These are phyloP conservation scores for Licmophora abbreviata DNA, from an alignment of 108 stramenopile species.

Conservation along the genomic window DNA sequence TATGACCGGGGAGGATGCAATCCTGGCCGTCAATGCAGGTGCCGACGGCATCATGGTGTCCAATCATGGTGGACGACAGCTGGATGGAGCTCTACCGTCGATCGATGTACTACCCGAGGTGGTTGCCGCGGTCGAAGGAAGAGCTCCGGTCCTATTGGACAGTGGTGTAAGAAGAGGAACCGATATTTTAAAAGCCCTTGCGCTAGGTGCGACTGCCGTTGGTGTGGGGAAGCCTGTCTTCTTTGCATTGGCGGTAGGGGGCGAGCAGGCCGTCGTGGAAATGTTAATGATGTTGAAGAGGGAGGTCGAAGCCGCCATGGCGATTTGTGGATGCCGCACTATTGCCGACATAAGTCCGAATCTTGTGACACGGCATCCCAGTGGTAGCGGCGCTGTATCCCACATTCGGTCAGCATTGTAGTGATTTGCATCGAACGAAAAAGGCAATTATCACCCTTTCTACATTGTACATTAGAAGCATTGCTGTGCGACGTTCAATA, in stretches of 20 bases:
- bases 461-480: no score
- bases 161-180: slow-evolving; percentile 87
- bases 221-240: slow-evolving; percentile 90
- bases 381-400: not conserved
- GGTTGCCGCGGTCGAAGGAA: slow-evolving; percentile 55
- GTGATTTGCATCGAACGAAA: no score
- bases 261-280: slow-evolving; percentile 48
- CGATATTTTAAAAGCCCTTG: slow-evolving; percentile 79
- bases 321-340: slow-evolving; percentile 46
- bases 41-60: slow-evolving; percentile 88
- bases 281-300: slow-evolving; percentile 48
- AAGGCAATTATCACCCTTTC: no score
- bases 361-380: slow-evolving; percentile 20
- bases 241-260: slow-evolving; percentile 81
- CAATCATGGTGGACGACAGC: slow-evolving; percentile 91
- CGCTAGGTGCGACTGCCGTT: slow-evolving; percentile 88
- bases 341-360: slow-evolving; percentile 31
- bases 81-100: slow-evolving; percentile 77
- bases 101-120: slow-evolving; percentile 88
- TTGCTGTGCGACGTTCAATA: no score
- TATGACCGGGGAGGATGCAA: slow-evolving; percentile 90
- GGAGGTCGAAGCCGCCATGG: slow-evolving; percentile 80
- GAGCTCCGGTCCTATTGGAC: slow-evolving; percentile 80
- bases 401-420: not conserved
- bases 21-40: slow-evolving; percentile 63